These are phyloP conservation scores for Carex parvula DNA, from an alignment of 176 grass and related monocot genomes.

Conservation along the genomic window DNA sequence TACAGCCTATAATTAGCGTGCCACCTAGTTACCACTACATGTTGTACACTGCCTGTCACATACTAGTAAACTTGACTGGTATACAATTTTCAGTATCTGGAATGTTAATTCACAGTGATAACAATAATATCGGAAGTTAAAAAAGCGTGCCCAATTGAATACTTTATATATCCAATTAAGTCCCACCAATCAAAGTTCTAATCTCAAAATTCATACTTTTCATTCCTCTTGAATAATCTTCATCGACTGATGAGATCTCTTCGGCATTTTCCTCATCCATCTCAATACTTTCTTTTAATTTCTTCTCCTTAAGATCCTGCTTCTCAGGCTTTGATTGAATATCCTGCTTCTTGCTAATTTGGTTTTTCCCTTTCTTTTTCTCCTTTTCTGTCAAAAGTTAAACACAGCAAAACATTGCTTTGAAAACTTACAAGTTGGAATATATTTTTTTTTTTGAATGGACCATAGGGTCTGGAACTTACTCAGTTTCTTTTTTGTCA, in stretches of 20 bases:
- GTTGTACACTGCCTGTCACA: not conserved
- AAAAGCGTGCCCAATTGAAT: not conserved
- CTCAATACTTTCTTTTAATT: constrained; percentile 33
- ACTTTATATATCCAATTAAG: not conserved
- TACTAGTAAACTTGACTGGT: not conserved
- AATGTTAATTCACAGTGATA: not conserved
- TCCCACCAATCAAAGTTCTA: not conserved
- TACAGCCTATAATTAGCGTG: not conserved
- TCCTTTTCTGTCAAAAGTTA: constrained; percentile 46
- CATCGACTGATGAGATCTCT: constrained; percentile 60
- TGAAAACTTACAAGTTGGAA: not conserved
- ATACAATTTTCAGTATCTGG: not conserved
- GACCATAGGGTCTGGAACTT: constrained; percentile 5
- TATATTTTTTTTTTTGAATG: constrained; percentile 16
- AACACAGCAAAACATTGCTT: constrained; percentile 14
- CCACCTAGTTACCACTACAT: not conserved
- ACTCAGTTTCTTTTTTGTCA: constrained; percentile 50
- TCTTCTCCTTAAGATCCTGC: constrained; percentile 25
- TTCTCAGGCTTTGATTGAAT: constrained; percentile 25
- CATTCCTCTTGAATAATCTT: constrained; percentile 88
- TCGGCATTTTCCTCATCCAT: constrained; percentile 38
- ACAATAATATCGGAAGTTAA: not conserved
- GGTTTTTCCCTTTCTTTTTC: constrained; percentile 42
- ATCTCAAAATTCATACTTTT: constrained; percentile 53
- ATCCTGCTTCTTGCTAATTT: constrained; percentile 32